phyloP scores from a whole-genome alignment of 345 rosid species.

The Litchi chinensis region DNA sequence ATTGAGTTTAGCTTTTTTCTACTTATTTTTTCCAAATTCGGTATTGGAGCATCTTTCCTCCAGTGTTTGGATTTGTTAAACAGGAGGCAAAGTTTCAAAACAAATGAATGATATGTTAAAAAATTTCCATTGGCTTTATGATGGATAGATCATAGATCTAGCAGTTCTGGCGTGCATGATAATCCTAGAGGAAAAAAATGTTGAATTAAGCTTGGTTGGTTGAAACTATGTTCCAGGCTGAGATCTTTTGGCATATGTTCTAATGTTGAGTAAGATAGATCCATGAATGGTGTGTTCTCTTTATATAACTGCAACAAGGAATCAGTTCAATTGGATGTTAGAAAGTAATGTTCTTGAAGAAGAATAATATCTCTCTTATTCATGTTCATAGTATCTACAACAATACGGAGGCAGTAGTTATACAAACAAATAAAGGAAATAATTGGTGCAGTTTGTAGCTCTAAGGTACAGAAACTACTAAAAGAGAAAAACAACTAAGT shows the following conservation, averaged over 20 bases:
- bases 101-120: not conserved
- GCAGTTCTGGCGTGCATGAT: not conserved
- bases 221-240: not conserved
- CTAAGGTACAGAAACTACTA: not conserved
- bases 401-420: not conserved
- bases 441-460: not conserved
- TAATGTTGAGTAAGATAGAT: not conserved
- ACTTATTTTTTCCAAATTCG: not conserved
- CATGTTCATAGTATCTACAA: not conserved
- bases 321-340: not conserved
- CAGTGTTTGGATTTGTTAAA: not conserved
- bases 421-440: not conserved
- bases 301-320: not conserved
- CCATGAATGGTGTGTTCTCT: not conserved
- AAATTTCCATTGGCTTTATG: not conserved
- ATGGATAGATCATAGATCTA: not conserved
- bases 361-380: not conserved
- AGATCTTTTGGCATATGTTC: not conserved
- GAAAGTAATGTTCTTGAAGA: not conserved
- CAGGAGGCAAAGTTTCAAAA: not conserved
- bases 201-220: not conserved
- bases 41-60: not conserved
- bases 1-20: not conserved
- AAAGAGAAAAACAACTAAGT: not conserved
- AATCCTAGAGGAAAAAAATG: not conserved